phyloP scores from a whole-genome alignment of 2,329 filamentous ascomycete species.

The Nakataea oryzae region DNA sequence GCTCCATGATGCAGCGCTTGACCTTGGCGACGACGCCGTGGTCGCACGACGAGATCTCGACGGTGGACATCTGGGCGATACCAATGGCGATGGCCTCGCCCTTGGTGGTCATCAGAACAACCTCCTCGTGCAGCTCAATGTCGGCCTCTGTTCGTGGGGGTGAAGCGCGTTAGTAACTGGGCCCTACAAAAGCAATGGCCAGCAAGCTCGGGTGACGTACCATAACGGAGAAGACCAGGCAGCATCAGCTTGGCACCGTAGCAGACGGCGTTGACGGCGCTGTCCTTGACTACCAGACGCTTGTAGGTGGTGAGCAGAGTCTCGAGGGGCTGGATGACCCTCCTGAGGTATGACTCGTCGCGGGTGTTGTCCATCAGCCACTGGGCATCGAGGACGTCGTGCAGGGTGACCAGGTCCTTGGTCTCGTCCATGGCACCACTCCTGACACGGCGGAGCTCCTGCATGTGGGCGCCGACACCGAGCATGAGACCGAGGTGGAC shows the following conservation, averaged over 20 bases:
- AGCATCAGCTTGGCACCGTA: conserved; percentile 99
- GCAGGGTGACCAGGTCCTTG: conserved; percentile 81
- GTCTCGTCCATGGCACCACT: conserved; percentile 92
- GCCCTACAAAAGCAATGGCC: too few relatives aligned
- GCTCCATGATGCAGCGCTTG: conserved; percentile 99
- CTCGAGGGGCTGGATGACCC: conserved; percentile 86
- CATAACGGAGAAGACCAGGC: conserved; percentile 85
- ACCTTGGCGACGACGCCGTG: conserved; percentile 98
- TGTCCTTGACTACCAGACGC: conserved; percentile 95
- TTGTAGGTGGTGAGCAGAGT: conserved; percentile 89
- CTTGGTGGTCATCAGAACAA: conserved; percentile 98
- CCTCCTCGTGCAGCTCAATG: conserved; percentile 79
- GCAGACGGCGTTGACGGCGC: conserved; percentile 91
- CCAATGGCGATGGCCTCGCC: conserved; percentile 95
- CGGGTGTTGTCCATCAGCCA: conserved; percentile 93
- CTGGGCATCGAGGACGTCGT: conserved; percentile 92
- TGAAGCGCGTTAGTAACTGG: not conserved
- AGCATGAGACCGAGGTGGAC: conserved; percentile 65
- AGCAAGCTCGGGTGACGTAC: conserved; percentile 32
- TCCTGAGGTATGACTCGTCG: conserved; percentile 85
- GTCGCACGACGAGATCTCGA: conserved; percentile 93
- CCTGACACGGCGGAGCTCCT: conserved; percentile 88
- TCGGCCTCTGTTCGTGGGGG: conserved; percentile 6
- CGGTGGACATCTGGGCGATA: conserved; percentile 95
- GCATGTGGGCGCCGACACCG: conserved; percentile 67